These are phyloP conservation scores for Penicillium sp. DNA, from an alignment of 2,329 filamentous ascomycete genomes.

Conservation along the genomic window DNA sequence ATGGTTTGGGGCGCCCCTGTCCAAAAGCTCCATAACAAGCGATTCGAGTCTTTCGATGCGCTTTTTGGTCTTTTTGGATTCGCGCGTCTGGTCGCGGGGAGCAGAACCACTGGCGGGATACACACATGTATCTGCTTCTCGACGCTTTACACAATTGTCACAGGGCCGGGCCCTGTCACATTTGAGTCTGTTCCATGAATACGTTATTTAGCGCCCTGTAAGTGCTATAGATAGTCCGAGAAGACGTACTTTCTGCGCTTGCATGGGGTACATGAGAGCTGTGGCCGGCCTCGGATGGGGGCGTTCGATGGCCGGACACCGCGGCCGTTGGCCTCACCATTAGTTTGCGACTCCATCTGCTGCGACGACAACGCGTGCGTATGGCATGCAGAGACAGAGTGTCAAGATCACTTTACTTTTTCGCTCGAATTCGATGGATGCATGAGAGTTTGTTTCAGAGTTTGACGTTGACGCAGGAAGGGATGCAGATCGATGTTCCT, in stretches of 20 bases:
- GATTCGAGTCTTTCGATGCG: slow-evolving; percentile 14
- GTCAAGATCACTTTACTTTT: neutral
- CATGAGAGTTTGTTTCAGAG: neutral
- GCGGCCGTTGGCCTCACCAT: neutral
- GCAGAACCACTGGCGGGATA: slow-evolving; percentile 12
- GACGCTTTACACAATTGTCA: slow-evolving; percentile 15
- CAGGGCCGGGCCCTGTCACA: slow-evolving; percentile 13
- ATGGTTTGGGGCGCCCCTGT: neutral
- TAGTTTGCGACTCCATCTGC: slow-evolving; percentile 5
- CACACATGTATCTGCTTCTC: slow-evolving; percentile 12
- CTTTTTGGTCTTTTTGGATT: slow-evolving; percentile 15
- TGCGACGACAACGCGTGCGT: neutral
- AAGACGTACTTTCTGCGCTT: slow-evolving; percentile 15
- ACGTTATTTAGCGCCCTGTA: neutral
- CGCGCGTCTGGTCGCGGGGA: slow-evolving; percentile 13
- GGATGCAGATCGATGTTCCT: neutral
- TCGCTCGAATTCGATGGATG: neutral
- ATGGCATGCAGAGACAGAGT: neutral
- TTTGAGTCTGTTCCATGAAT: slow-evolving; percentile 8
- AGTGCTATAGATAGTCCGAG: neutral
- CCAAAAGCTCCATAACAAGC: slow-evolving; percentile 14
- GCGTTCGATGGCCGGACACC: slow-evolving; percentile 7
- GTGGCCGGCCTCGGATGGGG: slow-evolving; percentile 11
- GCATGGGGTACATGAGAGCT: slow-evolving; percentile 15
- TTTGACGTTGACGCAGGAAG: neutral